Evolutionary conservation across 1,139 yeast species (phyloP), one percentile per base, ranked within the genome.

Genomic region (Geotrichum australiense): DNA sequence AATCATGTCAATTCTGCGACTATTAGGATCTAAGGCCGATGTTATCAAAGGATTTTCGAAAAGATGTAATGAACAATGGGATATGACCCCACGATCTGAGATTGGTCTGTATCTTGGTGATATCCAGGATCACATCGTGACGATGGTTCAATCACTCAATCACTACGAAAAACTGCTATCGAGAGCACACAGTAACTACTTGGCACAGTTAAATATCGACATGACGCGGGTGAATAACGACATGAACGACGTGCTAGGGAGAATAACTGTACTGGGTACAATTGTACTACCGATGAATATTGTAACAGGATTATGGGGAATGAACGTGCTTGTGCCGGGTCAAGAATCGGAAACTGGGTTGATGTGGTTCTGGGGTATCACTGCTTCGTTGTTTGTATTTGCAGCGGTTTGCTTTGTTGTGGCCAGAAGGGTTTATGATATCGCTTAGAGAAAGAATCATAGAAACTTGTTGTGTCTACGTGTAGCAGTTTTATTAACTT

Each of bases 191-290:
- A 83, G 96, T 15, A 91, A 91, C 61, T 91, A 91, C 61, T 71
- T 91, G 56, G 98, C 98, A 1, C 98, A 91, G 58, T 83, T 91
- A 57, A 91, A 89, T 60, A 89, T 93, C 51, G 97, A 91, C 59
- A 87, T 89, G 96, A 91, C 96, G 5, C 80, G 81, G 59, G 96
- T 87, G n/a, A 91, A 89, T 63, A 91, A 91, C 56, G 96, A 89
- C 54, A 89, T 94, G 73, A 91, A 91, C 61, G 97, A 91, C 57
- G 96, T 89, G 3, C 73, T 91, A 56, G 95, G 96, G 3, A 85
- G 89, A 58, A 85, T 91, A 45, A 86, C 97, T 5, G 81, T 91
- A 32, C 66, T 91, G 49, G 98, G 98, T 71, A 87, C 97, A 0
- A 84, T 91, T 47, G 95, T 91, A 6, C 68, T 91, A 47, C 98